These are phyloP conservation scores for Nothophaeocryptopus gaeumannii DNA, from an alignment of 2,329 filamentous ascomycete species.

Conservation along the genomic window DNA sequence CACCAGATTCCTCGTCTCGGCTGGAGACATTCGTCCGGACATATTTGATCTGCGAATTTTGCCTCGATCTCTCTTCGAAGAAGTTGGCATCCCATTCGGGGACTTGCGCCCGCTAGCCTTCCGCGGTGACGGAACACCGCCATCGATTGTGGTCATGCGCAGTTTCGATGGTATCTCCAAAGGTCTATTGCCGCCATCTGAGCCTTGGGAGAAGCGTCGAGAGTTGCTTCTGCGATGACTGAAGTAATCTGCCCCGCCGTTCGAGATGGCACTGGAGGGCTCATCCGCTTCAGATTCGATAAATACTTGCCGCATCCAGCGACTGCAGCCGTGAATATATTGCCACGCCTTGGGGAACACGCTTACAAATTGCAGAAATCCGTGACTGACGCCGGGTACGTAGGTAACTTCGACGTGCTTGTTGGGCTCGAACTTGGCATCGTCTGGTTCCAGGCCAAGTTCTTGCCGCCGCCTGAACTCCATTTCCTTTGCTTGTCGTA, in stretches of 20 bases:
- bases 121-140: conserved; percentile 1
- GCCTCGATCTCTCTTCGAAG: conserved; percentile 26
- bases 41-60: conserved; percentile 27
- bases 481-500: conserved; percentile 73
- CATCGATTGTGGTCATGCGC: conserved; percentile 22
- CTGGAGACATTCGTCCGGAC: conserved; percentile 29
- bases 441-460: conserved; percentile 50
- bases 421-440: conserved; percentile 61
- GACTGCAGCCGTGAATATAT: conserved; percentile 72
- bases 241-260: conserved; percentile 26
- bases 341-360: conserved; percentile 89
- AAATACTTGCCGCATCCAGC: conserved; percentile 82
- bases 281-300: conserved; percentile 43
- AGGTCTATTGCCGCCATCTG: conserved; percentile 70
- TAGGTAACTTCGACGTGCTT: conserved; percentile 69
- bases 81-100: conserved; percentile 6
- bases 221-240: conserved; percentile 15
- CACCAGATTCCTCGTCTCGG: conserved; percentile 39
- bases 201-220: conserved; percentile 45
- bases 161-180: conserved; percentile 67
- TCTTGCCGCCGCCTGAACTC: conserved; percentile 56
- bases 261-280: conserved; percentile 20
- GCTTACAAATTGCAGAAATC: conserved; percentile 86
- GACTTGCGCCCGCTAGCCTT: conserved; percentile 9
- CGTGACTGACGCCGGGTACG: conserved; percentile 86